phyloP scores from a whole-genome alignment of 495 filamentous ascomycete genomes.

The Copromyces sp. region DNA sequence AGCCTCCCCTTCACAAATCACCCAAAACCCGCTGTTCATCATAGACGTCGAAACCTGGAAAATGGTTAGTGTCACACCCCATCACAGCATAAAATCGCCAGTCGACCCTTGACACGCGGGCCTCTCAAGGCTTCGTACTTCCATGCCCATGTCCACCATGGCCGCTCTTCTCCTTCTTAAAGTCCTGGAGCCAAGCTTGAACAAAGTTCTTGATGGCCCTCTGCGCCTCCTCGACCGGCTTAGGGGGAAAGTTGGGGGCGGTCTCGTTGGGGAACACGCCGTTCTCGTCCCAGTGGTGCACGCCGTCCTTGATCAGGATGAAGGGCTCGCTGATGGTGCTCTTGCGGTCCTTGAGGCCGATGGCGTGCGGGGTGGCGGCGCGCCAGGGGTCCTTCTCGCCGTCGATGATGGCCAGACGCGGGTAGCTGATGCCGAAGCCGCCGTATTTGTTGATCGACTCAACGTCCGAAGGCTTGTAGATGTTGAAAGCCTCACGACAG shows the following conservation, averaged over 20 bases:
- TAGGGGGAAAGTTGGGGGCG: constrained; percentile 40
- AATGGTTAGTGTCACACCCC: background rate
- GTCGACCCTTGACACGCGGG: background rate
- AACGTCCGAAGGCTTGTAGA: constrained; percentile 44
- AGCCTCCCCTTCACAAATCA: background rate
- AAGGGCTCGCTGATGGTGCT: constrained; percentile 52
- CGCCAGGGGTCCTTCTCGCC: constrained; percentile 65
- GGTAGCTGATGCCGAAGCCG: constrained; percentile 53
- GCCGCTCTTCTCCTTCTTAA: constrained; percentile 17
- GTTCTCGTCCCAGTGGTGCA: constrained; percentile 69
- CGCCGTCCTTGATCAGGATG: constrained; percentile 49
- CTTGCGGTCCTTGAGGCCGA: constrained; percentile 33
- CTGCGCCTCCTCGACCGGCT: constrained; percentile 44
- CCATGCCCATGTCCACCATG: background rate
- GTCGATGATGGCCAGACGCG: constrained; percentile 56
- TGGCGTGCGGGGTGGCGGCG: constrained; percentile 50
- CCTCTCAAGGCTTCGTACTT: background rate
- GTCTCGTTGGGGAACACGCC: constrained; percentile 53
- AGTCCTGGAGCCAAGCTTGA: constrained; percentile 54
- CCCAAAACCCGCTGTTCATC: background rate
- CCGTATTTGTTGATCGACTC: constrained; percentile 57
- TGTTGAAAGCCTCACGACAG: constrained; percentile 54
- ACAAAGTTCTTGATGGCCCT: constrained; percentile 48
- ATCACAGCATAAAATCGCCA: background rate
- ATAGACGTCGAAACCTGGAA: background rate